These are phyloP conservation scores for Pyrenula aspistea DNA, from an alignment of 495 filamentous ascomycete genomes.

Conservation along the genomic window DNA sequence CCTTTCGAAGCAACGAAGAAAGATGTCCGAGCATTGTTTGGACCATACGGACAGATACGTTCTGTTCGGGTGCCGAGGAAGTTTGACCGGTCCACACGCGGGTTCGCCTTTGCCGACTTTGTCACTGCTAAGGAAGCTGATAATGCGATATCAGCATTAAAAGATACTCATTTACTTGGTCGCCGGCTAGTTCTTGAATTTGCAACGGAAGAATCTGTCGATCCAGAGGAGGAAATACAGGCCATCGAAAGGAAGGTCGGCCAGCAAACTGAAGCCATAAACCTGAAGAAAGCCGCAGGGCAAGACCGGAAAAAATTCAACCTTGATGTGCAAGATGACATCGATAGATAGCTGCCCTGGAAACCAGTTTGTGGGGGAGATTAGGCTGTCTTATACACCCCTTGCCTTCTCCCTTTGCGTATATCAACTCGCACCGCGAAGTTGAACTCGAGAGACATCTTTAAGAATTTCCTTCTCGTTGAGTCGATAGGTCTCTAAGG, in stretches of 20 bases:
- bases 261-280: conserved; percentile 75
- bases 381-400: conserved; percentile 34
- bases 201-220: conserved; percentile 69
- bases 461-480: neutral
- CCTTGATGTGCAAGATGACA: conserved; percentile 57
- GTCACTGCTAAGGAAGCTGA: conserved; percentile 83
- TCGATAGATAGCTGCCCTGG: neutral
- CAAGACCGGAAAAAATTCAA: conserved; percentile 77
- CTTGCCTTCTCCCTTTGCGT: conserved; percentile 21
- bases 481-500: no score
- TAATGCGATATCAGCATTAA: conserved; percentile 81
- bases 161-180: conserved; percentile 87
- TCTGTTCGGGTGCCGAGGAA: conserved; percentile 92
- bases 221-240: conserved; percentile 90
- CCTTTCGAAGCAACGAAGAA: conserved; percentile 92
- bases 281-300: conserved; percentile 74
- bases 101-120: conserved; percentile 96
- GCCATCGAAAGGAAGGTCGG: conserved; percentile 93
- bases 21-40: conserved; percentile 74
- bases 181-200: conserved; percentile 82
- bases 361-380: neutral
- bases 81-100: conserved; percentile 73
- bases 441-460: neutral
- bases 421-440: conserved; percentile 12
- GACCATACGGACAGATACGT: conserved; percentile 80